Evolutionary conservation across 768 basidiomycete species (phyloP).

Genomic region (Panus rudis): DNA sequence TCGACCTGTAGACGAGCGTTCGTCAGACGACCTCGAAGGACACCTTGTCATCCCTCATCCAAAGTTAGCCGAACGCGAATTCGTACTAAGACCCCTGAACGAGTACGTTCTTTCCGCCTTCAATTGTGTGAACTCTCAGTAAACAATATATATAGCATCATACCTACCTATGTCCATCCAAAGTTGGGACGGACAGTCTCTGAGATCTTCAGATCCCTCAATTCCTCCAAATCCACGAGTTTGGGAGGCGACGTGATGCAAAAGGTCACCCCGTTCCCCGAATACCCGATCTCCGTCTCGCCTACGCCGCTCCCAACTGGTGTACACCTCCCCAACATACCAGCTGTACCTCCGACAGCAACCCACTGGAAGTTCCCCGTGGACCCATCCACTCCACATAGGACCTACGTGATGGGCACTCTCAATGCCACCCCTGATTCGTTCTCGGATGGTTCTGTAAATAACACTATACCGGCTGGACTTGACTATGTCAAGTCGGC

Average conservation of each 20-base stretch:
- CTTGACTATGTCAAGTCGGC: slow-evolving; percentile 45
- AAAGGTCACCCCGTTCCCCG: slow-evolving; percentile 72
- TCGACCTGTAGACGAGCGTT: slow-evolving; percentile 32
- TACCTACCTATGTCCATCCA: slow-evolving; percentile 71
- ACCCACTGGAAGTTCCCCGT: slow-evolving; percentile 43
- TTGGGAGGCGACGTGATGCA: slow-evolving; percentile 51
- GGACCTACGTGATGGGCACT: slow-evolving; percentile 82
- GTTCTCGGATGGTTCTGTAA: slow-evolving; percentile 79
- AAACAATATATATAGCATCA: slow-evolving; percentile 49
- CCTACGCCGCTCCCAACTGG: slow-evolving; percentile 10
- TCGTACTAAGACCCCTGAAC: slow-evolving; percentile 79
- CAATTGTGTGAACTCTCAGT: not conserved
- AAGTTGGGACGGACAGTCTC: slow-evolving; percentile 38
- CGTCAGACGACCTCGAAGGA: slow-evolving; percentile 44
- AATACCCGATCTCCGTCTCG: slow-evolving; percentile 32
- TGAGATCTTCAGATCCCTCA: slow-evolving; percentile 36
- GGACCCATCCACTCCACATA: slow-evolving; percentile 16
- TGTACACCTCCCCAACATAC: slow-evolving; percentile 6
- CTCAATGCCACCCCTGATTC: slow-evolving; percentile 94
- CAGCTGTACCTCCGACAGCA: slow-evolving; percentile 38
- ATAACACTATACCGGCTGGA: slow-evolving; percentile 47
- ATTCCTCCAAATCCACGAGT: slow-evolving; percentile 21
- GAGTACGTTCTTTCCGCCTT: slow-evolving; percentile 55
- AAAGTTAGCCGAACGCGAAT: slow-evolving; percentile 77
- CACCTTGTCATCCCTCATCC: slow-evolving; percentile 85